Conservation (phyloP, 2,329 filamentous ascomycete genomes). For the Colletotrichum aenigma region DNA sequence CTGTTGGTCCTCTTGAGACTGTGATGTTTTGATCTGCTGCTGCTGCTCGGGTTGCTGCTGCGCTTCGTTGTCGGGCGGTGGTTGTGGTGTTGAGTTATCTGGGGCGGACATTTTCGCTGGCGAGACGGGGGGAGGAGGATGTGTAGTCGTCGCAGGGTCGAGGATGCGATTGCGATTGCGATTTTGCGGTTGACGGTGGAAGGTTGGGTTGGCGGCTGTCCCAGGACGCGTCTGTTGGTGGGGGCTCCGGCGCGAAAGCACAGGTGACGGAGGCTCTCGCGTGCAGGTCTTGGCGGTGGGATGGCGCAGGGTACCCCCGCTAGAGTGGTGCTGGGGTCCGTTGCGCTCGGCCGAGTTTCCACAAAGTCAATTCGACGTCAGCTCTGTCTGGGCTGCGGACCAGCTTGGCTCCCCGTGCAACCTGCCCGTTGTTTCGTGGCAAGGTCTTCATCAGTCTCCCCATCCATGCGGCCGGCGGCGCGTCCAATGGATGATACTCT, state of each 20-base stretch:
- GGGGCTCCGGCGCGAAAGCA: background rate
- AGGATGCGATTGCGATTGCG: background rate
- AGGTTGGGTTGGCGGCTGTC: background rate
- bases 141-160: background rate
- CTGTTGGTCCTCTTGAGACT: background rate
- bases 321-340: background rate
- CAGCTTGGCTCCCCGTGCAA: background rate
- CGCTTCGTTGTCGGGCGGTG: background rate
- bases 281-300: background rate
- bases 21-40: background rate
- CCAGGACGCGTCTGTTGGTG: background rate
- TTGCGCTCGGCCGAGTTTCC: background rate
- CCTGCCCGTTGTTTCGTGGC: background rate
- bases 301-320: background rate
- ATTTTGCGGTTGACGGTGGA: background rate
- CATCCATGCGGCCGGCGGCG: background rate
- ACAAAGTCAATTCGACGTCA: background rate
- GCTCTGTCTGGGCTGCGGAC: background rate
- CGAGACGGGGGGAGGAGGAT: background rate
- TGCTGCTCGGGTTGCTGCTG: background rate
- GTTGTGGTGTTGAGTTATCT: background rate
- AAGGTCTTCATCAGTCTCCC: background rate
- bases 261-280: background rate
- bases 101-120: background rate
- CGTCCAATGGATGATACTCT: background rate